Evolutionary conservation across 495 filamentous ascomycete species (phyloP).

Genomic region (Trichoderma erinaceum): DNA sequence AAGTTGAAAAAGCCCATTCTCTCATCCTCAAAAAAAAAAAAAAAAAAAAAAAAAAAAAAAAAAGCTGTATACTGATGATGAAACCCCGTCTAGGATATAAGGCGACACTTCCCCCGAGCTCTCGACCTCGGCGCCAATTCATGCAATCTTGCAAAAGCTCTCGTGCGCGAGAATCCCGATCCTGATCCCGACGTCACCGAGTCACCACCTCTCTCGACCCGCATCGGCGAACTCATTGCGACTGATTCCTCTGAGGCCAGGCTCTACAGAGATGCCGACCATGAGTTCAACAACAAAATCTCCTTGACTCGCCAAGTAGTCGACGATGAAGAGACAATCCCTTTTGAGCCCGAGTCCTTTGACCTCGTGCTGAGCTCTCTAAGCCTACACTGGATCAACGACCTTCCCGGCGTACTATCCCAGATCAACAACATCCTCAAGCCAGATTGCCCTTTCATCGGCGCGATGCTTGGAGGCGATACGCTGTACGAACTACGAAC

Average conservation of each 20-base stretch:
- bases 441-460: conserved; percentile 87
- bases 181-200: conserved; percentile 42
- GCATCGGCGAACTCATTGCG: conserved; percentile 65
- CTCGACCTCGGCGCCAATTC: conserved; percentile 95
- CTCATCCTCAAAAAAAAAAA: neutral
- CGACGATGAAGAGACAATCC: conserved; percentile 61
- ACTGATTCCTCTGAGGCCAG: conserved; percentile 73
- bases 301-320: conserved; percentile 66
- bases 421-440: conserved; percentile 80
- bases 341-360: conserved; percentile 71
- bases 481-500: conserved; percentile 91
- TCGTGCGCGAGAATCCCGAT: conserved; percentile 63
- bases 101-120: conserved; percentile 72
- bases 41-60: neutral
- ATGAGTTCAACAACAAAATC: conserved; percentile 69
- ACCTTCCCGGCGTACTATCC: conserved; percentile 74
- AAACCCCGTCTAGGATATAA: conserved; percentile 63
- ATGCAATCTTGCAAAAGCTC: conserved; percentile 81
- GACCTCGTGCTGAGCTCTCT: conserved; percentile 83
- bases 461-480: conserved; percentile 94
- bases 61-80: conserved; percentile 11
- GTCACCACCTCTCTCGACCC: conserved; percentile 58
- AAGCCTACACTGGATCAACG: conserved; percentile 96
- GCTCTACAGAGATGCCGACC: conserved; percentile 73
- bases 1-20: conserved; percentile 18